Percentiles rank a stretch among this genome's conserved stretches.
phyloP scores from a whole-genome alignment of 2,329 filamentous ascomycete genomes.

The Aureobasidium sp. region DNA sequence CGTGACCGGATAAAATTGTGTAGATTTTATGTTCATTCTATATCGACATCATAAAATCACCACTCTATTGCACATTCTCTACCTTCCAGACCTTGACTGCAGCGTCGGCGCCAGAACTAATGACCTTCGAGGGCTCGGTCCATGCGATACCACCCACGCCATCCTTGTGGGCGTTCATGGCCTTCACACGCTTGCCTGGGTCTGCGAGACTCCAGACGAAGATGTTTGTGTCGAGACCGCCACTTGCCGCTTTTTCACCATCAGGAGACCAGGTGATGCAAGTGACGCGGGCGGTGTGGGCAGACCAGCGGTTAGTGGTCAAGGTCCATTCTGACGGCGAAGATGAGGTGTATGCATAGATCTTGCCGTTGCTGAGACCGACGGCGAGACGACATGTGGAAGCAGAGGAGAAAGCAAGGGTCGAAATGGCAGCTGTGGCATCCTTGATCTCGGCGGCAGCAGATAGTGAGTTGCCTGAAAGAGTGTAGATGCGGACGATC shows the following conservation, averaged over 20 bases:
- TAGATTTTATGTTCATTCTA: not conserved
- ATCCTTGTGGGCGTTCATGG: constrained; percentile 87
- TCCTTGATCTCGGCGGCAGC: constrained; percentile 53
- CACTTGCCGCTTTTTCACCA: constrained; percentile 73
- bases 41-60: not conserved
- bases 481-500: constrained; percentile 65
- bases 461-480: constrained; percentile 47
- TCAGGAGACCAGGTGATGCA: constrained; percentile 69
- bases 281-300: constrained; percentile 62
- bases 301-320: constrained; percentile 72
- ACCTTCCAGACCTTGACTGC: constrained; percentile 84
- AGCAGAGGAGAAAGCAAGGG: constrained; percentile 73
- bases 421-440: constrained; percentile 65
- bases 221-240: constrained; percentile 82
- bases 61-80: constrained; percentile 37
- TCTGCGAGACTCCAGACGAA: constrained; percentile 83
- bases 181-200: constrained; percentile 78
- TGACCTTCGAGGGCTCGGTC: constrained; percentile 61
- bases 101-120: constrained; percentile 79
- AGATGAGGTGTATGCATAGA: constrained; percentile 63
- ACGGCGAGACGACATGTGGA: constrained; percentile 67
- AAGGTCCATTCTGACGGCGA: constrained; percentile 53
- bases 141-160: constrained; percentile 85
- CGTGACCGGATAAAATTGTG: not conserved
- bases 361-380: constrained; percentile 79